These are phyloP conservation scores for Neurospora sp. DNA, from an alignment of 495 filamentous ascomycete species.

Conservation along the genomic window DNA sequence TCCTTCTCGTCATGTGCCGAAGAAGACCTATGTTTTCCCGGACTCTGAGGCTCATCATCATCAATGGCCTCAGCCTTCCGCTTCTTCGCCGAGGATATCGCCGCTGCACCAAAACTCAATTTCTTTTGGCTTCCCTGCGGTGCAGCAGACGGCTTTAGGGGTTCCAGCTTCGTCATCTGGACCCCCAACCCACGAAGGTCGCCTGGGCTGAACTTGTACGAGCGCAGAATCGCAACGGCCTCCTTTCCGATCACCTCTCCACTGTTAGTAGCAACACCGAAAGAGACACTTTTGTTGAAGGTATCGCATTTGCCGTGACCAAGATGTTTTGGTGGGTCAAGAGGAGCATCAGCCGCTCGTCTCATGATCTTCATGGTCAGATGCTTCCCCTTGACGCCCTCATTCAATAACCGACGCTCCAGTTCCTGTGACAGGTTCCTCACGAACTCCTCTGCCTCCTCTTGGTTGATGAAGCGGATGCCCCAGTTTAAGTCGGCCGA, in stretches of 20 bases:
- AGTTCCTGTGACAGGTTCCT: slow-evolving; percentile 73
- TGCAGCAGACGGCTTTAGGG: slow-evolving; percentile 42
- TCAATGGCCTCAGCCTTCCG: slow-evolving; percentile 10
- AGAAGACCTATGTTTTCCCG: slow-evolving; percentile 3
- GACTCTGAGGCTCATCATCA: slow-evolving; percentile 12
- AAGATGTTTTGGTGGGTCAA: slow-evolving; percentile 89
- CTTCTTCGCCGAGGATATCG: slow-evolving; percentile 17
- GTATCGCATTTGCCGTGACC: slow-evolving; percentile 93
- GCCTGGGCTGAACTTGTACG: slow-evolving; percentile 77
- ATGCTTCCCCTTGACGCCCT: slow-evolving; percentile 75
- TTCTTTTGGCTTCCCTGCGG: slow-evolving; percentile 54
- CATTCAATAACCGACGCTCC: slow-evolving; percentile 65
- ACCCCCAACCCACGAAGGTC: slow-evolving; percentile 84
- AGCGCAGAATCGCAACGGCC: slow-evolving; percentile 68
- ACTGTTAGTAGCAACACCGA: slow-evolving; percentile 74
- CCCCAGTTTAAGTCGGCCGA: slow-evolving; percentile 98
- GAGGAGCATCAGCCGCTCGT: slow-evolving; percentile 71
- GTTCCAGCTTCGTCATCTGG: slow-evolving; percentile 86
- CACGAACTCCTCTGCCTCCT: slow-evolving; percentile 85
- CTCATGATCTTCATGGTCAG: slow-evolving; percentile 91
- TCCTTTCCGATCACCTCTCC: slow-evolving; percentile 63
- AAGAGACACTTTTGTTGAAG: slow-evolving; percentile 72
- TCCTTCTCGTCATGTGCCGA: slow-evolving; percentile 29
- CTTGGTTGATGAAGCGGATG: slow-evolving; percentile 81
- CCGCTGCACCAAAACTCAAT: slow-evolving; percentile 27